Evolutionary conservation across 2,329 filamentous ascomycete genomes (phyloP).

Genomic region (Arachnopeziza araneosa): DNA sequence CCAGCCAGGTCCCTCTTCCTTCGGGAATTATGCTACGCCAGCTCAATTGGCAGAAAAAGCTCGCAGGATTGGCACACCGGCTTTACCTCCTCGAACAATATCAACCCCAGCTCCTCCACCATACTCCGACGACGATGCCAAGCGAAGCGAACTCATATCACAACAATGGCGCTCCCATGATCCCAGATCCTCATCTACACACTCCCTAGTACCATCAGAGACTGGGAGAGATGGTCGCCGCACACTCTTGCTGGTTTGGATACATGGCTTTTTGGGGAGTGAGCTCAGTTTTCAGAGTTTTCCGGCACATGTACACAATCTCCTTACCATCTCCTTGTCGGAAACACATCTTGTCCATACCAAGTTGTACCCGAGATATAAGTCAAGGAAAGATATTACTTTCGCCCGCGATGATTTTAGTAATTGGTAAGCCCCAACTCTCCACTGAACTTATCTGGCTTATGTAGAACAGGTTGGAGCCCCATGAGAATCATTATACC

Average conservation of each 20-base stretch:
- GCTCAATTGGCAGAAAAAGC: conserved; percentile 19
- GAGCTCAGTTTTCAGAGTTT: conserved; percentile 85
- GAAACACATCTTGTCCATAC: conserved; percentile 78
- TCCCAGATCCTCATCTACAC: conserved; percentile 30
- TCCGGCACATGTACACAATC: conserved; percentile 77
- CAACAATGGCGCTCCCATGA: conserved; percentile 31
- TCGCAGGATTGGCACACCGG: conserved; percentile 15
- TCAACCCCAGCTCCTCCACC: conserved; percentile 23
- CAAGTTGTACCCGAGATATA: conserved; percentile 79
- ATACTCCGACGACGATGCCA: conserved; percentile 24
- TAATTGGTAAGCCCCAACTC: conserved; percentile 48
- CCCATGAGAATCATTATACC: conserved; percentile 66
- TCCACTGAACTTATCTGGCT: conserved; percentile 10
- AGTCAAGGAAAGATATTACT: conserved; percentile 65
- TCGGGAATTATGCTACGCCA: conserved; percentile 10
- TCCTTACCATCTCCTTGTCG: conserved; percentile 59
- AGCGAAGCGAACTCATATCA: conserved; percentile 26
- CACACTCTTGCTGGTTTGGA: conserved; percentile 68
- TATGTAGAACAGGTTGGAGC: conserved; percentile 51
- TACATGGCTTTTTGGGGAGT: conserved; percentile 88
- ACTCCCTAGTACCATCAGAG: conserved; percentile 29
- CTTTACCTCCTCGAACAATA: conserved; percentile 24
- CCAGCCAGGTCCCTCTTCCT: conserved; percentile 4
- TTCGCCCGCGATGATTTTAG: conserved; percentile 80
- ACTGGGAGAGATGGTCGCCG: conserved; percentile 36